Evolutionary conservation across 352 stramenopile genomes (phyloP), one percentile per base, ranked within the genome.

Genomic region (Stramenopiles sp.): DNA sequence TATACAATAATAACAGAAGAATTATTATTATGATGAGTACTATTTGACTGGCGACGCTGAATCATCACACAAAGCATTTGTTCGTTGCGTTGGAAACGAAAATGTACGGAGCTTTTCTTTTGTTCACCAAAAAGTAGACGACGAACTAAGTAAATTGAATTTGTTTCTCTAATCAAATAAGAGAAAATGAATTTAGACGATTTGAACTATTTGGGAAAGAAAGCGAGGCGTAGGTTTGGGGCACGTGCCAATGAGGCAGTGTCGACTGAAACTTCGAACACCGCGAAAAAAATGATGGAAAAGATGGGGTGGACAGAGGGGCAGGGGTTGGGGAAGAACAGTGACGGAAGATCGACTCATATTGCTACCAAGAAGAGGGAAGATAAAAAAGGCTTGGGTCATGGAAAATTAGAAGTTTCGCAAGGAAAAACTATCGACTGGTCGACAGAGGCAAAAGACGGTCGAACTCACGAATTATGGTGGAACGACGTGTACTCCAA

Each of bases 211-310:
- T 31, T 71, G 35, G 33, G 31, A 6, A 71, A 71, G 35, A 71
- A 71, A 71, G 35, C 53, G 2, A 2, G 53, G 6, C 33, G 12
- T 31, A 31, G 53, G 4, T 35, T 71, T 31, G 53, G 53, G 33
- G 53, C 2, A 4, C 33, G 33, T 31, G 53, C 53, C 33, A 71
- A 71, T 6, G 53, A 71, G 35, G 2, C 31, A 2, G 53, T 71
- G 1, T 71, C 53, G 6, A 33, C 53, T 4, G 31, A 31, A 2
- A 71, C 53, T 2, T 71, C 53, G 2, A 71, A 71, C 12, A 6
- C 35, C 35, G 53, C 53, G 6, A 71, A 71, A 71, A 71, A 71
- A 71, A 71, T 71, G 2, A 71, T 71, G 53, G 53, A 71, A 6
- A 35, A 31, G 6, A 71, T 71, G 53, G 53, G 53, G 6, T 71